Conservation (phyloP, 2,329 filamentous ascomycete species). For the Hypoxylon rubiginosum region DNA sequence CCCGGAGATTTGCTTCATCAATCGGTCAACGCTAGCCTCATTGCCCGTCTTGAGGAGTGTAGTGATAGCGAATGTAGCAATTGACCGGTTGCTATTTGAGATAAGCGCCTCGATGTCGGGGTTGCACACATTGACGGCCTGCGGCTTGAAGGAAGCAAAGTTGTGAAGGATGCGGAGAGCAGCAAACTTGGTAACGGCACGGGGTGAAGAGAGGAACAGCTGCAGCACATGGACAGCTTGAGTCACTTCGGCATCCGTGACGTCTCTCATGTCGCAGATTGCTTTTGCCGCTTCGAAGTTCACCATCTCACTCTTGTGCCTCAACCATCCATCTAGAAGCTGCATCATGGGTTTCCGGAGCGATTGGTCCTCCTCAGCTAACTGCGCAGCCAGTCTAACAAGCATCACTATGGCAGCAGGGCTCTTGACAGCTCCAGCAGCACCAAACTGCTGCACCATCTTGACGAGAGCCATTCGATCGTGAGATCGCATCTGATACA, state of each 20-base stretch:
- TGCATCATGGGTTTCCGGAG: constrained; percentile 97
- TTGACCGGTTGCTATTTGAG: constrained; percentile 95
- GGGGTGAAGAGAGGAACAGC: constrained; percentile 94
- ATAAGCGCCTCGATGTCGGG: constrained; percentile 97
- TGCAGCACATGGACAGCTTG: constrained; percentile 96
- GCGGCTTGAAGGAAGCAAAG: constrained; percentile 96
- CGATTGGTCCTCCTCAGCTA: constrained; percentile 92
- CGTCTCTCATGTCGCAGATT: constrained; percentile 93
- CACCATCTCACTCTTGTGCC: constrained; percentile 99
- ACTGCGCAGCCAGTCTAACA: constrained; percentile 90
- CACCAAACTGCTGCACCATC: constrained; percentile 99
- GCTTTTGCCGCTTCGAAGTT: constrained; percentile 99
- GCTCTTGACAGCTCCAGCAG: constrained; percentile 92
- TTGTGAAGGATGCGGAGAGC: constrained; percentile 96
- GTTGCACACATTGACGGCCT: constrained; percentile 92
- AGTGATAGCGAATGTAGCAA: constrained; percentile 98
- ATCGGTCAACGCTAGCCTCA: constrained; percentile 92
- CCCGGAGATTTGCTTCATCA: constrained; percentile 98
- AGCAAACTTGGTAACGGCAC: constrained; percentile 96
- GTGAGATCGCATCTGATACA: constrained; percentile 98
- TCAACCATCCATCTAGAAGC: constrained; percentile 93
- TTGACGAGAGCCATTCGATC: constrained; percentile 99
- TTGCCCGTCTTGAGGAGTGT: constrained; percentile 98
- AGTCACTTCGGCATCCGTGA: constrained; percentile 89
- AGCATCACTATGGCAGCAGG: constrained; percentile 93